These are phyloP conservation scores for Aspergillus thermomutatus DNA, from an alignment of 2,329 filamentous ascomycete species.

Conservation along the genomic window DNA sequence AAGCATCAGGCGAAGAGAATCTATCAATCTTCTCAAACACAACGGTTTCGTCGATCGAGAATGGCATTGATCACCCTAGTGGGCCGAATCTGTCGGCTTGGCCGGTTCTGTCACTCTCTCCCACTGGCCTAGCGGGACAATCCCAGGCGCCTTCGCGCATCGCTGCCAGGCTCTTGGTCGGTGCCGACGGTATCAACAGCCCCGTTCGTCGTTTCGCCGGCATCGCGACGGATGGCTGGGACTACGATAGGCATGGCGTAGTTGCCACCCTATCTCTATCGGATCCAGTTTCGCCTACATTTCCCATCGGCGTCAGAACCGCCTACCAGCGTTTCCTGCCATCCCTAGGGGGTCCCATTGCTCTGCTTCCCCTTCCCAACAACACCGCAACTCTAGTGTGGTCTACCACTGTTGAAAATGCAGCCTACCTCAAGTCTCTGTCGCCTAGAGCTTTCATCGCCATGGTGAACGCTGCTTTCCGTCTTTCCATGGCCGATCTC, in stretches of 20 bases:
- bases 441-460: slow-evolving; percentile 70
- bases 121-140: slow-evolving; percentile 36
- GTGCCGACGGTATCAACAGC: slow-evolving; percentile 92
- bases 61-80: slow-evolving; percentile 65
- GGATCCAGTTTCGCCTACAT: slow-evolving; percentile 28
- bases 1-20: slow-evolving; percentile 57
- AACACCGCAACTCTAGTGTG: slow-evolving; percentile 84
- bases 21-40: slow-evolving; percentile 72
- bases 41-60: slow-evolving; percentile 73
- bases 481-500: slow-evolving; percentile 74
- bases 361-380: slow-evolving; percentile 83
- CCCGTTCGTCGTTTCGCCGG: slow-evolving; percentile 86
- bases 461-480: slow-evolving; percentile 91
- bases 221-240: slow-evolving; percentile 85
- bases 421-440: slow-evolving; percentile 74
- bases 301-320: slow-evolving; percentile 55
- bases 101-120: slow-evolving; percentile 75
- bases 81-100: slow-evolving; percentile 77
- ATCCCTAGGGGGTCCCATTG: slow-evolving; percentile 72
- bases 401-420: slow-evolving; percentile 83
- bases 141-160: slow-evolving; percentile 50
- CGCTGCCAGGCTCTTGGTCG: slow-evolving; percentile 79
- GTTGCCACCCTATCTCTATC: slow-evolving; percentile 82
- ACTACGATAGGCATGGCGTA: slow-evolving; percentile 85
- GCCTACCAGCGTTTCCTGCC: slow-evolving; percentile 96